A percentile compares a stretch with the other conserved stretches of the same genome.
Conservation (phyloP, 2,329 filamentous ascomycete genomes). For the Rugonectria rugulosa region DNA sequence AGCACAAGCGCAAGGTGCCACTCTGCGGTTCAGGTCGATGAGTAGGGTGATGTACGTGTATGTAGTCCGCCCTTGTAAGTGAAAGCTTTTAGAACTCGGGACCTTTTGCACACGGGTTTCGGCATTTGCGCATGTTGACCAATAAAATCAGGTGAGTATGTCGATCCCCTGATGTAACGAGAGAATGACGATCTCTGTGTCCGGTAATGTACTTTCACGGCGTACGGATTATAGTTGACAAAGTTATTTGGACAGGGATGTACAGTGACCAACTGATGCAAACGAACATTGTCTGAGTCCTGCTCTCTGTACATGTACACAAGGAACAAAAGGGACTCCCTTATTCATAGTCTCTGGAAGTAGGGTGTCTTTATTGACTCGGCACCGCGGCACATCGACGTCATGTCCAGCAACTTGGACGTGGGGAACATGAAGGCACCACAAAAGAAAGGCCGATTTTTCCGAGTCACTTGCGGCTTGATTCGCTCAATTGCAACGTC, state of each 20-base stretch:
- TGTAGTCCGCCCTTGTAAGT: no score
- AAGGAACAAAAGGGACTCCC: no score
- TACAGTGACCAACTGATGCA: no score
- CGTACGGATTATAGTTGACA: no score
- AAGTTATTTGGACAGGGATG: no score
- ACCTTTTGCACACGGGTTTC: conserved; percentile 10
- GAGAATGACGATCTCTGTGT: conserved; percentile 7
- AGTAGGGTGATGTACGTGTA: no score
- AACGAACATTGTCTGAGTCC: no score
- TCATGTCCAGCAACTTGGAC: conserved; percentile 29
- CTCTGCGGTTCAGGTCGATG: no score
- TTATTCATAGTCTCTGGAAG: no score
- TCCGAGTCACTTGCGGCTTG: conserved; percentile 28
- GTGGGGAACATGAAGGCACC: conserved; percentile 32
- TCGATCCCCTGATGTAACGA: conserved; percentile 15
- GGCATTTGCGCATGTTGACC: not conserved
- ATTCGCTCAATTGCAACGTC: conserved; percentile 2
- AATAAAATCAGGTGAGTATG: not conserved
- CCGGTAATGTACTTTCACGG: no score
- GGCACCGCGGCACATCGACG: conserved; percentile 39
- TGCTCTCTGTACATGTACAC: no score
- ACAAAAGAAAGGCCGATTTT: conserved; percentile 37
- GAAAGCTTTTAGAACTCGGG: not conserved
- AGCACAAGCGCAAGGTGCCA: no score
- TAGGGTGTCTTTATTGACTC: conserved; percentile 27